Conservation (phyloP, 768 basidiomycete genomes). For the Lactarius hengduanensis region DNA sequence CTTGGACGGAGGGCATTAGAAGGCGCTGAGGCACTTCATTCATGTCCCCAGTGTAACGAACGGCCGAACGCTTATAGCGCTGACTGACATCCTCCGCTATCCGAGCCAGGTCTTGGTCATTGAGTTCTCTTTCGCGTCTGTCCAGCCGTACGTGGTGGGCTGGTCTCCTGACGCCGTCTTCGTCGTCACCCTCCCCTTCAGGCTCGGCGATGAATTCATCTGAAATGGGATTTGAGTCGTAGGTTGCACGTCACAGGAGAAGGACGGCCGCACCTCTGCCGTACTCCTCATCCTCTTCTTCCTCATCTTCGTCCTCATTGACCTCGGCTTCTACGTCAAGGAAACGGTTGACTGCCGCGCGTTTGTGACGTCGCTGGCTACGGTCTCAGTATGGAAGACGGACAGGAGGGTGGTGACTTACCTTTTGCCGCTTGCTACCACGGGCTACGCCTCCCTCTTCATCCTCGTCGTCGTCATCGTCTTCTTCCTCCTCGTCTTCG, state of each 20-base stretch:
- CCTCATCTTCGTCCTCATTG: slow-evolving; percentile 95
- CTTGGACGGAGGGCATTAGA: slow-evolving; percentile 95
- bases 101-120: slow-evolving; percentile 77
- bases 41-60: slow-evolving; percentile 86
- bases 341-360: slow-evolving; percentile 70
- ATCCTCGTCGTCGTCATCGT: slow-evolving; percentile 39
- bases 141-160: slow-evolving; percentile 69
- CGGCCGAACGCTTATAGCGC: slow-evolving; percentile 68
- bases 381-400: slow-evolving; percentile 17
- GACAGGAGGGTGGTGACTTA: slow-evolving; percentile 31
- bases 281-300: slow-evolving; percentile 80
- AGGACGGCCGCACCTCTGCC: slow-evolving; percentile 41
- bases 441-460: slow-evolving; percentile 44
- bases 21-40: slow-evolving; percentile 90
- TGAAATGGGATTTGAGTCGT: slow-evolving; percentile 32
- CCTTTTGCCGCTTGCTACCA: slow-evolving; percentile 63
- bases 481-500: slow-evolving; percentile 41
- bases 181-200: slow-evolving; percentile 65
- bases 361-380: slow-evolving; percentile 62
- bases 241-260: slow-evolving; percentile 5
- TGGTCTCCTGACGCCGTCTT: slow-evolving; percentile 47
- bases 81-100: slow-evolving; percentile 81
- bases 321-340: slow-evolving; percentile 96
- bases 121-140: slow-evolving; percentile 65
- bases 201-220: slow-evolving; percentile 69